phyloP scores from a whole-genome alignment of 768 basidiomycete species.

The Tulasnella sp. region DNA sequence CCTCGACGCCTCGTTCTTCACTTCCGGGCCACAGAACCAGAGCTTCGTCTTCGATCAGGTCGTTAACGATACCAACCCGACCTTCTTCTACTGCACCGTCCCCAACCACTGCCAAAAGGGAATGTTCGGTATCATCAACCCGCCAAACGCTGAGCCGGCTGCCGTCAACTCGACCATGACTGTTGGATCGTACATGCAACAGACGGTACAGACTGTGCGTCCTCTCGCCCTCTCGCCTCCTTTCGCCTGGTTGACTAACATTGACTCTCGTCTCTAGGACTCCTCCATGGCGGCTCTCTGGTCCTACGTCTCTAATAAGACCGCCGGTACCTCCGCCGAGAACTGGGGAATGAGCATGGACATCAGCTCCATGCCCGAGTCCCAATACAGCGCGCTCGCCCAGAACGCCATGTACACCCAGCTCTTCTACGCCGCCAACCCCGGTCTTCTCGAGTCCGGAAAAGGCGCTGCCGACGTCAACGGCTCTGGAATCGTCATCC shows the following conservation, averaged over 20 bases:
- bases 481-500: slow-evolving; percentile 10
- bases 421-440: slow-evolving; percentile 36
- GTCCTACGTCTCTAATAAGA: slow-evolving; percentile 38
- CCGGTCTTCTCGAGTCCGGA: slow-evolving; percentile 39
- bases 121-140: slow-evolving; percentile 53
- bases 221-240: background rate
- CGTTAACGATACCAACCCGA: slow-evolving; percentile 62
- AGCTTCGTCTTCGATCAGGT: slow-evolving; percentile 57
- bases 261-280: slow-evolving; percentile 27
- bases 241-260: background rate
- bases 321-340: slow-evolving; percentile 37
- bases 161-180: slow-evolving; percentile 30
- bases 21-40: slow-evolving; percentile 52
- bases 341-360: slow-evolving; percentile 56
- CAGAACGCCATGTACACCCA: slow-evolving; percentile 47
- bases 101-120: slow-evolving; percentile 67
- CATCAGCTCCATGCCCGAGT: slow-evolving; percentile 40
- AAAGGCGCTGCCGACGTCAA: slow-evolving; percentile 2
- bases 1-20: slow-evolving; percentile 38
- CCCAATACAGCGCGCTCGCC: slow-evolving; percentile 38
- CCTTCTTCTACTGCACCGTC: slow-evolving; percentile 63
- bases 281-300: slow-evolving; percentile 46
- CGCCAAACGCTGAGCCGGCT: slow-evolving; percentile 22
- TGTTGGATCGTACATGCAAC: slow-evolving; percentile 42
- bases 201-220: slow-evolving; percentile 23